Percentiles rank a stretch among this genome's conserved stretches.
These are phyloP conservation scores for Stagonosporopsis cucurbitacearum DNA, from an alignment of 2,329 filamentous ascomycete genomes.

Conservation along the genomic window DNA sequence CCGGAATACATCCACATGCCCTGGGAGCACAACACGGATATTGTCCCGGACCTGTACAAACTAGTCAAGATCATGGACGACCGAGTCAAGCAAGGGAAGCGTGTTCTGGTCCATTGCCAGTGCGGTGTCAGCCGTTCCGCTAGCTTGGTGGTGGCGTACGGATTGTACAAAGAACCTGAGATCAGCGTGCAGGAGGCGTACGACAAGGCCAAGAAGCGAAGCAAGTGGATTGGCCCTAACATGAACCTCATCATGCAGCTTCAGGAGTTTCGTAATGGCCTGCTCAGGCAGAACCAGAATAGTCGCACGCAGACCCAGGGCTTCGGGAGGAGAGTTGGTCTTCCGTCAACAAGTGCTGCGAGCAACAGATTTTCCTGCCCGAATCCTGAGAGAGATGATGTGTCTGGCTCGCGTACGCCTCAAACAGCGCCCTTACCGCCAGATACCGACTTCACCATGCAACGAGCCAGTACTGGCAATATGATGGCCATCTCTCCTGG, in stretches of 20 bases:
- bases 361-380: constrained; percentile 37
- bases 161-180: constrained; percentile 77
- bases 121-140: constrained; percentile 86
- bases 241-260: constrained; percentile 92
- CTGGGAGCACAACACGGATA: constrained; percentile 90
- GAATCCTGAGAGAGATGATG: constrained; percentile 40
- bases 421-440: constrained; percentile 49
- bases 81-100: constrained; percentile 74
- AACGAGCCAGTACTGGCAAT: constrained; percentile 54
- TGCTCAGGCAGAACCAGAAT: constrained; percentile 44
- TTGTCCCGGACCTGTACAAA: constrained; percentile 75
- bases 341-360: constrained; percentile 34
- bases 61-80: constrained; percentile 80
- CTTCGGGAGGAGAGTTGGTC: constrained; percentile 43
- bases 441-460: constrained; percentile 56
- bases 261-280: constrained; percentile 72
- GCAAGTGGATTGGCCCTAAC: constrained; percentile 87
- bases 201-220: constrained; percentile 78
- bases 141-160: constrained; percentile 85
- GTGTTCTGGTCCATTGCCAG: constrained; percentile 82
- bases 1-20: constrained; percentile 88
- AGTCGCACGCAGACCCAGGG: constrained; percentile 40
- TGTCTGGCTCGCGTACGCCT: constrained; percentile 45
- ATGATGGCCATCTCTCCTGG: constrained; percentile 52
- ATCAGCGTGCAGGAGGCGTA: constrained; percentile 84